Evolutionary conservation across 768 basidiomycete species (phyloP).

Genomic region (Rhodotorula toruloides): DNA sequence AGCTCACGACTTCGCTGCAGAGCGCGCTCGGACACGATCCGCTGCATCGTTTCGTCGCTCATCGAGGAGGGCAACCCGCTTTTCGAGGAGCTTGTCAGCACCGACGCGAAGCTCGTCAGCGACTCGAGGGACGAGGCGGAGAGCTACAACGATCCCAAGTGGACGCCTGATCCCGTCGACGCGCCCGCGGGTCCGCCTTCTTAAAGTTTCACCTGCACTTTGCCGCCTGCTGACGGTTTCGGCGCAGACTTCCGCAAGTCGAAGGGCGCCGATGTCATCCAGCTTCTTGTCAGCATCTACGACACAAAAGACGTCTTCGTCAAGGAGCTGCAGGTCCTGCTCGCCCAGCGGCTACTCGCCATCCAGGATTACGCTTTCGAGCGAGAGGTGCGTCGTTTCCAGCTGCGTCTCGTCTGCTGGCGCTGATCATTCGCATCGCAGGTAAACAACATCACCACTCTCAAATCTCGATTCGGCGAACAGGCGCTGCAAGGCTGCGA

Average conservation of each 20-base stretch:
- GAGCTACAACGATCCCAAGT: constrained; percentile 83
- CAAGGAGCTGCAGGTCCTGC: constrained; percentile 84
- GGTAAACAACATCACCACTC: constrained; percentile 85
- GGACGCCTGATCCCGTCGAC: constrained; percentile 94
- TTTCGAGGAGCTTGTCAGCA: constrained; percentile 49
- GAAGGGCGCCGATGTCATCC: constrained; percentile 87
- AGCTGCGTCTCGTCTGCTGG: too few species aligned
- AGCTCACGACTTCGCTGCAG: constrained; percentile 48
- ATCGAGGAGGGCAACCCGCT: constrained; percentile 86
- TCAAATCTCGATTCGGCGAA: constrained; percentile 95
- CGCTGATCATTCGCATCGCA: constrained; percentile 44
- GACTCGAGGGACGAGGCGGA: constrained; percentile 62
- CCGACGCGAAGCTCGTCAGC: constrained; percentile 52
- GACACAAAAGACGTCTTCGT: constrained; percentile 95
- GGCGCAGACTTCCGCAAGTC: constrained; percentile 80
- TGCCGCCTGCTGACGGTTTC: neutral
- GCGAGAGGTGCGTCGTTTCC: constrained; percentile 53
- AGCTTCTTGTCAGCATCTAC: constrained; percentile 93
- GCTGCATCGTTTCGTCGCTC: constrained; percentile 82
- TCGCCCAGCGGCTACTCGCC: constrained; percentile 77
- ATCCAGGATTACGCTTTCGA: constrained; percentile 76
- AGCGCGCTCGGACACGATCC: constrained; percentile 84
- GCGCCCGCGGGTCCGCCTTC: constrained; percentile 73
- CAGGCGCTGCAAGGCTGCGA: constrained; percentile 88
- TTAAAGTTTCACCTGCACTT: neutral